These are phyloP conservation scores for Amaranthus cruentus DNA, from an alignment of 148 eudicot species.

Conservation along the genomic window DNA sequence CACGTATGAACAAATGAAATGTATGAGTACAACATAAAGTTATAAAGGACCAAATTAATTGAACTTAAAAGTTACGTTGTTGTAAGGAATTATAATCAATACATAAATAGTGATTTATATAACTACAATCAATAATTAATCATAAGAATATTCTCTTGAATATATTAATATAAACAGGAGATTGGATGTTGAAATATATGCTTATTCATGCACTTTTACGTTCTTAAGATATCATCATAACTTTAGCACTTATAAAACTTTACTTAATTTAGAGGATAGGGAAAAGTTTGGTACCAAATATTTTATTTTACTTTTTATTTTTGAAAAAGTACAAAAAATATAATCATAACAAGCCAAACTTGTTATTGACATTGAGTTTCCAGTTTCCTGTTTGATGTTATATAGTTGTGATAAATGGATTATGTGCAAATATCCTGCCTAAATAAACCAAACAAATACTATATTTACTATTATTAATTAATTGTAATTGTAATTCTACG, in stretches of 20 bases:
- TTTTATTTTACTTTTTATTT: neutral
- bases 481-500: neutral
- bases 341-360: slow-evolving; percentile 5
- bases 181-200: neutral
- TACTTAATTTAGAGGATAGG: slow-evolving; percentile 19
- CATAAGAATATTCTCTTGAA: neutral
- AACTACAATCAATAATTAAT: no score
- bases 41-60: slow-evolving; percentile 3
- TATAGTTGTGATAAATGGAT: neutral
- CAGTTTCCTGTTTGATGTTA: neutral
- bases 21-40: neutral
- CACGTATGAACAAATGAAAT: slow-evolving; percentile 9
- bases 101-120: neutral
- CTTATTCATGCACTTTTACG: slow-evolving; percentile 7
- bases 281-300: neutral
- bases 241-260: slow-evolving; percentile 5
- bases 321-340: no score
- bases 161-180: neutral
- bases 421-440: neutral
- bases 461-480: neutral
- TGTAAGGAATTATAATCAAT: slow-evolving; percentile 1
- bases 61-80: slow-evolving; percentile 16
- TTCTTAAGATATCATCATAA: slow-evolving; percentile 21
- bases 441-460: neutral
- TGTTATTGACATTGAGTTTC: neutral